These are phyloP conservation scores for Cytospora chrysosperma DNA, from an alignment of 2,329 filamentous ascomycete species.

Conservation along the genomic window DNA sequence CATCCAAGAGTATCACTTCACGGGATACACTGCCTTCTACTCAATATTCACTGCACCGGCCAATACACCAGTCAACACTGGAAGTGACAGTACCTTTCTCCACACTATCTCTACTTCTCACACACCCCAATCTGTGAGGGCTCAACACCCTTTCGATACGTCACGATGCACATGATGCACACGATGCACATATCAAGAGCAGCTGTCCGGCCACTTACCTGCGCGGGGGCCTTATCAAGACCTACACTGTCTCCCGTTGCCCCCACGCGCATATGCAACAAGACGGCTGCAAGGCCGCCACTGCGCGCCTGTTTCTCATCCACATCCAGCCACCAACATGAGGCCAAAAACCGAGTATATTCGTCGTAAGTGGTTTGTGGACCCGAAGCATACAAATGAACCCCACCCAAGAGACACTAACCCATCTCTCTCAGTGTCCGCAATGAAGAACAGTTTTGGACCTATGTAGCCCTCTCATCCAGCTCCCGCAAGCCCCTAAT, in stretches of 20 bases:
- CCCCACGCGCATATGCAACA: background rate
- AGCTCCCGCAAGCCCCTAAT: slow-evolving; percentile 55
- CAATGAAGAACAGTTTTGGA: slow-evolving; percentile 52
- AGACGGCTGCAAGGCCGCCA: background rate
- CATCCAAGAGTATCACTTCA: too few species aligned
- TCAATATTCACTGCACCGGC: too few species aligned
- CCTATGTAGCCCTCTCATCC: slow-evolving; percentile 54
- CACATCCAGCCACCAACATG: slow-evolving; percentile 3
- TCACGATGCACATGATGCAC: background rate
- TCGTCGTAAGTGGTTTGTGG: slow-evolving; percentile 33
- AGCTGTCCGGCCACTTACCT: background rate
- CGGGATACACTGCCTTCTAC: too few species aligned
- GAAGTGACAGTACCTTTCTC: too few species aligned
- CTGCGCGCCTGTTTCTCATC: slow-evolving; percentile 14
- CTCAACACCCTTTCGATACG: background rate
- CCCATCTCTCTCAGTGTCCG: slow-evolving; percentile 46
- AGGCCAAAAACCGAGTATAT: slow-evolving; percentile 30
- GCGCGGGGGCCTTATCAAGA: background rate
- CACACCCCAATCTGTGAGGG: background rate
- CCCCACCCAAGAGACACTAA: background rate
- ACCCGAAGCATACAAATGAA: background rate
- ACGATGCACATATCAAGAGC: background rate
- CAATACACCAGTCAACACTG: too few species aligned
- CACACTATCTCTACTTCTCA: too few species aligned
- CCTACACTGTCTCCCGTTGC: background rate